phyloP scores from a whole-genome alignment of 257 asterid species.

The Haberlea rhodopensis region DNA sequence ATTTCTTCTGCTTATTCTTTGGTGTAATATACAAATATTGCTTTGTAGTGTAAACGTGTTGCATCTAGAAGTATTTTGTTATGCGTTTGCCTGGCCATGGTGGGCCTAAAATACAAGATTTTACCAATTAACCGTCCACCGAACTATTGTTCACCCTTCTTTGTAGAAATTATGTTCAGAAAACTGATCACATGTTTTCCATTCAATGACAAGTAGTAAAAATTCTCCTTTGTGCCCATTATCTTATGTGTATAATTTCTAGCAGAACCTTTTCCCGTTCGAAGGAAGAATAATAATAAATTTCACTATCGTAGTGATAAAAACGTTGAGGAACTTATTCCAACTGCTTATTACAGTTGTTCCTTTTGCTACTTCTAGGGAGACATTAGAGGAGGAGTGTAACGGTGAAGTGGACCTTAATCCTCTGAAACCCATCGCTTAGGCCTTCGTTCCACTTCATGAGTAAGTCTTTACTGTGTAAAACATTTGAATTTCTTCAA shows the following conservation, averaged over 20 bases:
- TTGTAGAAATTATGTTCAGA: background rate
- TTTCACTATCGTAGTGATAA: background rate
- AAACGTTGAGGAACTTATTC: background rate
- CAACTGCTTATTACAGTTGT: conserved; percentile 6
- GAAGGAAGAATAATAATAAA: background rate
- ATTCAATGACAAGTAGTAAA: background rate
- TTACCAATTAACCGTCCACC: background rate
- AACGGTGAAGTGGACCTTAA: conserved; percentile 35
- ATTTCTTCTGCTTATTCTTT: background rate
- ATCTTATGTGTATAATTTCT: background rate
- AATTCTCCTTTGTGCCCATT: background rate
- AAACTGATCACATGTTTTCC: background rate
- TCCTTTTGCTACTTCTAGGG: conserved; percentile 30
- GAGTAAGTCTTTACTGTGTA: conserved; percentile 23
- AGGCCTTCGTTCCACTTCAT: conserved; percentile 18
- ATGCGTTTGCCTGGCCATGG: background rate
- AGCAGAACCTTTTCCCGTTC: background rate
- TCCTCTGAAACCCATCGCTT: conserved; percentile 39
- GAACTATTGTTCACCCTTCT: background rate
- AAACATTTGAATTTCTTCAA: conserved; percentile 14
- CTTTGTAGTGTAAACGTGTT: background rate
- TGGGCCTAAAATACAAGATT: background rate
- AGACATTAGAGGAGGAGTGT: conserved; percentile 37
- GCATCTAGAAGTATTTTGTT: background rate
- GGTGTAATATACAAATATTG: background rate